These are phyloP conservation scores for Daedaleopsis sinensis DNA, from an alignment of 768 basidiomycete species.

Conservation along the genomic window DNA sequence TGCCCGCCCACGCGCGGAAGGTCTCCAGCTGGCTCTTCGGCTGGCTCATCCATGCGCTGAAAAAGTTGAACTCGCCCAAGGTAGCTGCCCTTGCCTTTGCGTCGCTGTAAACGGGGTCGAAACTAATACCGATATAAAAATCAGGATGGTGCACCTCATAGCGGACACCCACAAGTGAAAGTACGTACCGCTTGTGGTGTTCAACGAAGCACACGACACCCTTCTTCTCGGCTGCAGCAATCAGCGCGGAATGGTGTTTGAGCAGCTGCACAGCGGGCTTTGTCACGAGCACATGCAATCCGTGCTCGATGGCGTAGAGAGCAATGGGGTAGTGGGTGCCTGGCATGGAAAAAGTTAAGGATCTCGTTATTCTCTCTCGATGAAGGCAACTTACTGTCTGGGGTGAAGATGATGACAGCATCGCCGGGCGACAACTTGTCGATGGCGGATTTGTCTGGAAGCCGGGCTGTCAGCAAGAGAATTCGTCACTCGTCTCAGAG, in stretches of 20 bases:
- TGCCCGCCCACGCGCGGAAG: conserved; percentile 94
- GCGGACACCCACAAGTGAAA: not conserved
- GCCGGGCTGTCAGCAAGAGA: not conserved
- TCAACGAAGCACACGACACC: conserved; percentile 92
- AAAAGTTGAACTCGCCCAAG: conserved; percentile 93
- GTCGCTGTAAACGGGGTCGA: conserved; percentile 92
- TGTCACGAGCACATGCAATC: conserved; percentile 88
- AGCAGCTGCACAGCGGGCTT: conserved; percentile 91
- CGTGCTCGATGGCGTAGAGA: conserved; percentile 81
- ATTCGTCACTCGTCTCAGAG: not conserved
- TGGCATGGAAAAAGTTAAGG: conserved; percentile 29
- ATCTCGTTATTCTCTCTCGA: not conserved
- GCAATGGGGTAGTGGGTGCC: conserved; percentile 87
- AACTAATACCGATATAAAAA: conserved; percentile 41
- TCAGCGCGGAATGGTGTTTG: conserved; percentile 78
- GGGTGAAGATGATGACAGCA: conserved; percentile 93
- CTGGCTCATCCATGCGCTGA: conserved; percentile 97
- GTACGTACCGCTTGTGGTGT: conserved; percentile 79
- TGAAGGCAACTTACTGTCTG: conserved; percentile 63
- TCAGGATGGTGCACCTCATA: not conserved
- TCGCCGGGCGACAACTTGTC: conserved; percentile 77
- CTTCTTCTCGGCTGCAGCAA: conserved; percentile 75
- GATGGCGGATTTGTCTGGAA: conserved; percentile 79
- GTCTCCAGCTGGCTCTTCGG: conserved; percentile 95
- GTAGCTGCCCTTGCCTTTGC: conserved; percentile 75